phyloP scores from a whole-genome alignment of 2,329 filamentous ascomycete genomes.

The Nigrospora sphaerica region DNA sequence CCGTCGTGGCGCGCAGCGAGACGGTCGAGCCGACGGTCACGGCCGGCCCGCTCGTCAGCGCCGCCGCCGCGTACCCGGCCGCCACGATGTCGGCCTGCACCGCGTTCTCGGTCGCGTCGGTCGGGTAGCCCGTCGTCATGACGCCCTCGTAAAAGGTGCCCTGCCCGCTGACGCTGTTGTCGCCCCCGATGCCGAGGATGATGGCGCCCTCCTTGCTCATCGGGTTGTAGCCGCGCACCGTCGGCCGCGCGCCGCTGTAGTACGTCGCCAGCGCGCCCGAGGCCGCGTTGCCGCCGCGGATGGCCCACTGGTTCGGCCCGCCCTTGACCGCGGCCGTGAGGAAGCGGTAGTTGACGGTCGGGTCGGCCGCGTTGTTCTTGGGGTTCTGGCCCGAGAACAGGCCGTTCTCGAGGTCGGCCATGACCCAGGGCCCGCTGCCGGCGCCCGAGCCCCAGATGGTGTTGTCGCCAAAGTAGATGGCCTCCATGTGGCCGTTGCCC shows the following conservation, averaged over 20 bases:
- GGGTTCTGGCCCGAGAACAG: conserved; percentile 49
- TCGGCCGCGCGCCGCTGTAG: conserved; percentile 50
- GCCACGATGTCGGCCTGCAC: conserved; percentile 56
- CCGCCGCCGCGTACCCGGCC: conserved; percentile 43
- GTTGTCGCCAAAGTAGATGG: conserved; percentile 55
- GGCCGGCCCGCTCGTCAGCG: conserved; percentile 37
- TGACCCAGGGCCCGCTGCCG: conserved; percentile 58
- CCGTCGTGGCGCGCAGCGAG: conserved; percentile 48
- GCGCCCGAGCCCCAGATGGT: conserved; percentile 48
- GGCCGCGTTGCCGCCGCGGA: conserved; percentile 49
- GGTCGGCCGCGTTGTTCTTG: conserved; percentile 41
- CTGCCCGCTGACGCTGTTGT: conserved; percentile 52
- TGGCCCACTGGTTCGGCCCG: conserved; percentile 46
- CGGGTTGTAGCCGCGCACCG: conserved; percentile 44
- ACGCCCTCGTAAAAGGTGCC: conserved; percentile 61
- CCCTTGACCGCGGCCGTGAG: conserved; percentile 52
- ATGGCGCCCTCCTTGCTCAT: conserved; percentile 62
- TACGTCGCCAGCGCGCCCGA: conserved; percentile 50
- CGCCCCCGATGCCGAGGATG: conserved; percentile 64
- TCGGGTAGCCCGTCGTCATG: conserved; percentile 56
- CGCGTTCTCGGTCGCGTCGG: conserved; percentile 48
- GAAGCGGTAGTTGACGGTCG: conserved; percentile 47
- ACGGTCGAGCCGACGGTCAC: conserved; percentile 41
- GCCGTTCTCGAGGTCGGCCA: conserved; percentile 63
- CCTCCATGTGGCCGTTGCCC: conserved; percentile 61